Evolutionary conservation across 495 filamentous ascomycete species (phyloP).

Genomic region (Terfezia boudieri): DNA sequence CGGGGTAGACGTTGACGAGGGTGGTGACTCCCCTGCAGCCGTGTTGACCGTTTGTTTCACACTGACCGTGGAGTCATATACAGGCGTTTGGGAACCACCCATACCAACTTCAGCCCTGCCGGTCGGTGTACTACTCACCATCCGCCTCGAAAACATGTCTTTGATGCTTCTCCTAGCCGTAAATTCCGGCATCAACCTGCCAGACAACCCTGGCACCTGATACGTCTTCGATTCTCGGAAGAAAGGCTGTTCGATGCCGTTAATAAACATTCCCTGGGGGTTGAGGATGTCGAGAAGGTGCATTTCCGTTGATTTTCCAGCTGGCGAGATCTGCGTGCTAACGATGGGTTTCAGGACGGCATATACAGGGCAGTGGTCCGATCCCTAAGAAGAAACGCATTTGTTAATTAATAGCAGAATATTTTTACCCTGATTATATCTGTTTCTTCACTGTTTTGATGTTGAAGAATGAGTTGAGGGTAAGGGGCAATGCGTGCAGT

Average conservation of each 20-base stretch:
- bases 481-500: too few species aligned
- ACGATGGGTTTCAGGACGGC: constrained; percentile 48
- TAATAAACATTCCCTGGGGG: constrained; percentile 46
- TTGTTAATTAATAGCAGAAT: too few species aligned
- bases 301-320: too few species aligned
- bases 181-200: constrained; percentile 67
- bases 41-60: too few species aligned
- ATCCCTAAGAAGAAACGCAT: constrained; percentile 31
- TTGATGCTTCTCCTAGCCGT: constrained; percentile 63
- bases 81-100: too few species aligned
- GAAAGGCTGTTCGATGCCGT: constrained; percentile 24
- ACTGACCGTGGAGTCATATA: too few species aligned
- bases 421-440: too few species aligned
- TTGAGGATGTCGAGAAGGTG: constrained; percentile 48
- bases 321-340: constrained; percentile 12
- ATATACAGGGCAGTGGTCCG: constrained; percentile 90
- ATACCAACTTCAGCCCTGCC: too few species aligned
- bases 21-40: too few species aligned
- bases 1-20: too few species aligned
- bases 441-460: too few species aligned
- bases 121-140: constrained; percentile 7
- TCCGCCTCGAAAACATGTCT: constrained; percentile 65
- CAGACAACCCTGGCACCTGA: constrained; percentile 33
- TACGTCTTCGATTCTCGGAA: neutral
- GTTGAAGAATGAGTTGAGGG: too few species aligned